Evolutionary conservation across 2,329 filamentous ascomycete species (phyloP), one percentile per base, ranked within the genome.

Genomic region (Cladosporium sp.): DNA sequence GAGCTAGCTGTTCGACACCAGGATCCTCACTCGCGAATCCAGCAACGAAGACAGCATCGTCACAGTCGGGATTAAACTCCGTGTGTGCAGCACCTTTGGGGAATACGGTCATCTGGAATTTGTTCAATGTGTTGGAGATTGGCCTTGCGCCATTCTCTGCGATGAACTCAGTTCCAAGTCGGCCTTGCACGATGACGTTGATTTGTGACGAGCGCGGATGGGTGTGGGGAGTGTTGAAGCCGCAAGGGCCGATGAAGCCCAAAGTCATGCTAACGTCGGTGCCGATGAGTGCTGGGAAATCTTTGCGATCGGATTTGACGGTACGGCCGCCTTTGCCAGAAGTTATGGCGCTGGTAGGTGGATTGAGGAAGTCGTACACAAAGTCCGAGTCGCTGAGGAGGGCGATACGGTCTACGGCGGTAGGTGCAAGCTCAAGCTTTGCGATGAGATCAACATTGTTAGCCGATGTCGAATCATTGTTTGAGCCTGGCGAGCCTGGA

Each of bases 191-290:
- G 63, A 83, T 75, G 66, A 82, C 71, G 61, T 80, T 78, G 52
- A 83, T 76, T 71, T 83, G 80, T 32, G 77, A 74, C 32, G 78
- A 76, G 40, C 81, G 79, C 49, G 79, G 79, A 69, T 83, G 81
- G 3, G 80, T 74, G 71, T 83, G 81, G 17, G 80, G 79, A 7
- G 78, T 82, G 74, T 82, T 83, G 70, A 84, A 80, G 58, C 78
- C 81, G 64, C 81, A 84, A 35, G 69, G 72, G 34, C 75, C 73
- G 36, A 84, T 70, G 64, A 78, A 78, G 39, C 79, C 80, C 7
- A 83, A 70, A 2, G 79, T 78, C 73, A 81, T 80, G 58, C 75
- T 76, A 35, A 78, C 70, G 19, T 76, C 76, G 3, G 79, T 80
- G 48, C 78, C 76, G 19, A 82, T 78, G 19, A 84, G 77, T 24